Percentiles rank a stretch among this genome's conserved stretches.
Evolutionary conservation across 306 rosid species (phyloP).

Genomic region (Castanea mollissima): DNA sequence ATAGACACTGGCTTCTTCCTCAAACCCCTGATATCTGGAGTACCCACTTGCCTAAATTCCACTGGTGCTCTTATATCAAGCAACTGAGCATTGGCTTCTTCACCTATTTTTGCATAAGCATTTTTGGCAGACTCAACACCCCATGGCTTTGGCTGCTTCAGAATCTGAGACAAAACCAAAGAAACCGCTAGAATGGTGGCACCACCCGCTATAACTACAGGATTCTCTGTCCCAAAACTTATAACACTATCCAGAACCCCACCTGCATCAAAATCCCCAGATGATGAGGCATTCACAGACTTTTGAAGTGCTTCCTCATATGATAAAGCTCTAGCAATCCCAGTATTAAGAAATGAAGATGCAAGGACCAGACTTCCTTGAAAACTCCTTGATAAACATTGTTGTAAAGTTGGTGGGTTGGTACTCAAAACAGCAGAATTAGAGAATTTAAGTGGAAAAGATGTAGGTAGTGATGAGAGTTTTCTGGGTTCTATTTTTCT

Average conservation of each 20-base stretch:
- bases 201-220: constrained; percentile 69
- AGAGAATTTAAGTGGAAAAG: constrained; percentile 44
- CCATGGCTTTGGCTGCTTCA: constrained; percentile 71
- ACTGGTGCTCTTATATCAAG: constrained; percentile 71
- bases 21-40: constrained; percentile 68
- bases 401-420: constrained; percentile 29
- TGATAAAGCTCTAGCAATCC: constrained; percentile 63
- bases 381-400: constrained; percentile 32
- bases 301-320: constrained; percentile 75
- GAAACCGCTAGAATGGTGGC: constrained; percentile 74
- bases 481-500: constrained; percentile 58
- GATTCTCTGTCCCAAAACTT: constrained; percentile 66
- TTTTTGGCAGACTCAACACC: constrained; percentile 84
- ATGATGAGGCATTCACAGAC: constrained; percentile 23
- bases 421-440: constrained; percentile 26
- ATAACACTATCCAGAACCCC: constrained; percentile 49
- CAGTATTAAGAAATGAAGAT: constrained; percentile 55
- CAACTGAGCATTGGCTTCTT: constrained; percentile 65
- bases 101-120: constrained; percentile 79
- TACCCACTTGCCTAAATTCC: constrained; percentile 73
- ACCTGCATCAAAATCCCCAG: constrained; percentile 51
- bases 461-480: constrained; percentile 34
- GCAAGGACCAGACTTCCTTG: constrained; percentile 54
- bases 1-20: constrained; percentile 68
- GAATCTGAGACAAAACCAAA: constrained; percentile 66